Base-by-base conservation (phyloP, 768 basidiomycete genomes). In the Lactarius hatsudake region DNA sequence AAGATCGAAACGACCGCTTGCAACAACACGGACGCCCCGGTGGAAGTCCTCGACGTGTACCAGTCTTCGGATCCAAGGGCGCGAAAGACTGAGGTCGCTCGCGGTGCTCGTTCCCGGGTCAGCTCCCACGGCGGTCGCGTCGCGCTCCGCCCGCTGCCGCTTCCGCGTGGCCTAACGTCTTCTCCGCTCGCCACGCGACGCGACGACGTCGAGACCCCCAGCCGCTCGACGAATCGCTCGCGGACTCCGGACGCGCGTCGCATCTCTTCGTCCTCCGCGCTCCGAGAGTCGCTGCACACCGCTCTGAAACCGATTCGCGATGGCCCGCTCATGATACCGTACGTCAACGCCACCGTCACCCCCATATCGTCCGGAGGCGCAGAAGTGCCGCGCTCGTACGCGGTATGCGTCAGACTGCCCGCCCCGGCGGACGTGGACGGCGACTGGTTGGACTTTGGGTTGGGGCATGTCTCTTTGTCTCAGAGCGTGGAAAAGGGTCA, bases 361-460 rank as follows among this genome's bases (percentile, higher is more conserved):
- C 84, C 83, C 13, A 78, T 90, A 56, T 71, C 76, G 20, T 56
- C 70, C 2, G 54, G 51, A 9, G 61, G 62, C 32, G 57, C 61
- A 36, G 61, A 67, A 5, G 71, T 78, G 26, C 80, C 82, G 13
- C 75, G 78, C 43, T 80, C 81, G 42, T 89, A 91, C 70, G 87
- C 84, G 23, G 88, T 91, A 57, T 81, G 83, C 30, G 70, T 89
- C 23, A 76, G 69, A 62, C 74, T 91, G 30, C 83, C 84, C 53
- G 83, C 84, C 10, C 88, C 88, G 23, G 76, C 80, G 17, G 81
- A 86, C 40, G 73, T 79, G n/a, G 84, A 84, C 63, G 83, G 84
- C n/a, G 88, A 87, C 60, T 89, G 85, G 86, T 78, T 93, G 23
- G 90, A 91, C 74, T 91, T 93, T 72, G 90, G 89, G 32, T 78